Evolutionary conservation across 2,329 filamentous ascomycete species (phyloP), one percentile per base, ranked within the genome.

Genomic region (Trichoderma afroharzianum): DNA sequence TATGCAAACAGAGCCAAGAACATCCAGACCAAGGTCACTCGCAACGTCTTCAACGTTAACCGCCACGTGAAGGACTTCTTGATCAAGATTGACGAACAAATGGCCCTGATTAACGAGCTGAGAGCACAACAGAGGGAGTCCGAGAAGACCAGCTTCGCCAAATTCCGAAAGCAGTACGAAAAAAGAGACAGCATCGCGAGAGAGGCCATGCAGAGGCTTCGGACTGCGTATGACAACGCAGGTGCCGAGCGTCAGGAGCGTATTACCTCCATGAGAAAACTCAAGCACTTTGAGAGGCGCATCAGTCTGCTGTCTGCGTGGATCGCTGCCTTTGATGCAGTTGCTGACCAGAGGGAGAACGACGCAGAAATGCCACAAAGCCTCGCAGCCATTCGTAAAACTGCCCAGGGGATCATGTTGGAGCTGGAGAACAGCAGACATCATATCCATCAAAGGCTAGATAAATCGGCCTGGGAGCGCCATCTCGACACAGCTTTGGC

Each of bases 1-100:
- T 99, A 99, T 78, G 96, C 96, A 63, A 98, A 99, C 81, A 89
- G 96, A 76, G 96, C 96, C 72, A 99, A 99, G 88, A 99, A 99
- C 78, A 99, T 99, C 79, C 97, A 98, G 84, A 99, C 96, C 72
- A 99, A 99, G 86, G 94, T 98, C 71, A 98, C 96, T n/a, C 91
- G 95, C 78, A 99, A 99, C 79, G 95, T 98, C 28, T 99, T 97
- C 84, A 99, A 99, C 80, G 96, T 99, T 74, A 98, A 99, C 81
- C 92, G 96, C 73, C 96, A 99, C 82, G 96, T 99, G 78, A 99
- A 99, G 85, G 96, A 99, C 82, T 99, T 97, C 83, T 83, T 99
- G 80, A 96, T 98, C 85, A 98, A 98, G 87, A 99, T 99, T 77
- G 95, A 99, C 79, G 96, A 99, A 83, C 95, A 99, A 80, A 95